Conservation (phyloP, 805 yeast genomes). For the Starmerella vaccinii region DNA sequence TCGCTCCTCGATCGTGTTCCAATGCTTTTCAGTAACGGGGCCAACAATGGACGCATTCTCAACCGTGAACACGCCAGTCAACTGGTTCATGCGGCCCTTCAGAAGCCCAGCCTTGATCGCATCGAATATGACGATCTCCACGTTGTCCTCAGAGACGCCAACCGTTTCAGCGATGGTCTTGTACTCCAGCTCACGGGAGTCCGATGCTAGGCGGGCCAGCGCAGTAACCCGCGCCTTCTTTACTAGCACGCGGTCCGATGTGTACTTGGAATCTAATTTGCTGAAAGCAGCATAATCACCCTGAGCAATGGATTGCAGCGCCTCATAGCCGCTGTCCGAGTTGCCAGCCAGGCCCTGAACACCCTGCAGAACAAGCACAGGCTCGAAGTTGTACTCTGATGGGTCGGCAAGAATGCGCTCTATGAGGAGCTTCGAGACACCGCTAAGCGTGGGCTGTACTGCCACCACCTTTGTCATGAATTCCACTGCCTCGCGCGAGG, state of each 20-base stretch:
- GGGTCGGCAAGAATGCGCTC: slow-evolving; percentile 24
- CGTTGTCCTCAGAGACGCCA: slow-evolving; percentile 28
- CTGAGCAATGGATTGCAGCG: slow-evolving; percentile 26
- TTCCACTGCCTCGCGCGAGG: slow-evolving; percentile 12
- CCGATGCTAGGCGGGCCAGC: slow-evolving; percentile 26
- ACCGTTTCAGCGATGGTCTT: slow-evolving; percentile 29
- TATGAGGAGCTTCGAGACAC: slow-evolving; percentile 25
- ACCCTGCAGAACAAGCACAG: slow-evolving; percentile 26
- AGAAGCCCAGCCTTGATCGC: slow-evolving; percentile 36
- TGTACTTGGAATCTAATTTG: slow-evolving; percentile 5
- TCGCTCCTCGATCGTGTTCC: slow-evolving; percentile 31
- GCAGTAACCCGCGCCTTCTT: slow-evolving; percentile 28
- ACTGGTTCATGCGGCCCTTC: slow-evolving; percentile 37
- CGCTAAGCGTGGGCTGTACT: slow-evolving; percentile 9
- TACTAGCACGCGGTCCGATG: slow-evolving; percentile 10
- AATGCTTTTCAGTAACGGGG: slow-evolving; percentile 31
- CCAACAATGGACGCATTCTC: slow-evolving; percentile 33
- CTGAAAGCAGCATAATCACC: slow-evolving; percentile 28
- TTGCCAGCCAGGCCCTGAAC: slow-evolving; percentile 25
- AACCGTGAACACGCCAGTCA: slow-evolving; percentile 30
- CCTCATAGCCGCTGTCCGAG: slow-evolving; percentile 23
- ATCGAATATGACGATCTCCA: slow-evolving; percentile 36
- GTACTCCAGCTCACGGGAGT: slow-evolving; percentile 27
- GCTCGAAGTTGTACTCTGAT: slow-evolving; percentile 27
- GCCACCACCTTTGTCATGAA: slow-evolving; percentile 25